Evolutionary conservation across 768 basidiomycete species (phyloP), one percentile per base, ranked within the genome.

Genomic region (Termitomyces sp.): DNA sequence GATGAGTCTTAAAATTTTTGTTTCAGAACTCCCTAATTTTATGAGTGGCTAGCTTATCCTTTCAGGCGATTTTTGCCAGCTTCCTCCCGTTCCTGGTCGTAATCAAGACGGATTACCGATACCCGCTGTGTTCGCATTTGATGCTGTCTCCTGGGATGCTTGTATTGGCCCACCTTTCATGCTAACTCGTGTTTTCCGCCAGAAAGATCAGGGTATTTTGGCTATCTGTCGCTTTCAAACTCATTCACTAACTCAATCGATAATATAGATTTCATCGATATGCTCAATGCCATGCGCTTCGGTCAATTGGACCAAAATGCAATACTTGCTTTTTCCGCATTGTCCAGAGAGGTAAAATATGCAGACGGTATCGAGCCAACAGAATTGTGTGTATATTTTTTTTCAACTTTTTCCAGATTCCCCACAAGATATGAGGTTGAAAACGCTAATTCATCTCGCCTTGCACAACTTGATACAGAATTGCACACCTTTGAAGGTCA

Each of bases 41-140:
- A 48, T n/a, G 28, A 49, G 55, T 9, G 22, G 20, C 20, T 62
- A 94, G 89, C 83, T 95, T 55, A 80, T 91, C 38, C 76, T 96
- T 4, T 93, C 89, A 11, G 94, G 94, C 7, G 94, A 97, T 70
- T 96, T 96, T 71, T 95, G 86, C 69, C 94, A 97, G 72, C 79
- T 97, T 0, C 94, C 94, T 11, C 94, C 94, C 1, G 91, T 96
- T 0, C 78, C 82, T 9, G 78, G 76, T 38, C 73, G 79, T 65
- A 66, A 81, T 73, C 70, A 76, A 67, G 76, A 84, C 51, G 81
- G 81, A 64, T 59, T 81, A 64, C 42, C 79, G 9, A 78, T 85
- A 38, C 75, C 78, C 7, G 75, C 85, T 6, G 71, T 63, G 9
- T 96, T 96, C 71, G 87, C 89, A 4, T 96, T 97, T 69, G 92